Base-by-base conservation (phyloP, 1,139 yeast genomes). In the Nakaseomyces uthaithaninus region DNA sequence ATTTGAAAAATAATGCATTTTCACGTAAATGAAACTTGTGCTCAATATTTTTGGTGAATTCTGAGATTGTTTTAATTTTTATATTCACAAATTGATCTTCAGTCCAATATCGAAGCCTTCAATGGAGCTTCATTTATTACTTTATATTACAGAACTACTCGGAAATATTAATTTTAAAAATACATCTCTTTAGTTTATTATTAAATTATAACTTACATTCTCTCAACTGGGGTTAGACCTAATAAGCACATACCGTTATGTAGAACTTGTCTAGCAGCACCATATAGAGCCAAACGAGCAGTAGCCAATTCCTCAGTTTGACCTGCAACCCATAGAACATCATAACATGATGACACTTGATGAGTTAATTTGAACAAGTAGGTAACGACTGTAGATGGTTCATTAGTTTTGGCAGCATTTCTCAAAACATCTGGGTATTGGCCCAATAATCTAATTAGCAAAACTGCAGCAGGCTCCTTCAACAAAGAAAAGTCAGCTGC, bases 281-380 rank as follows among this genome's bases (percentile, higher is more conserved):
- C 73, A 65, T 89, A 93, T 55, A 93, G 74, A 3, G 97, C 96
- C 66, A 91, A 71, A 68, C 99, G 84, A 31, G 98, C 96, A 45
- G 75, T 65, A 41, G 97, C 94, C 59, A 91, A 70, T 42, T 84
- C 87, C 59, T 76, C 76, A 53, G 82, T 85, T 69, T 93, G 98
- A 48, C 97, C 97, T 50, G 95, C 86, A 51, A 93, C 98, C 95
- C 98, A 87, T 63, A 93, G 72, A 42, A 85, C 80, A 60, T 89
- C 95, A 67, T 91, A 91, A 67, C 96, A 85, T 27, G 93, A 85
- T 11, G 97, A 89, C 33, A 93, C 95, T 64, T 80, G 81, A 62
- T 93, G 98, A 16, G 97, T 78, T 57, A 91, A 74, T 65, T 74
- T 82, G 76, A 93, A 91, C 62, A 91, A 73, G 65, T 87, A 91